These are phyloP conservation scores for Epichloe scottii DNA, from an alignment of 2,329 filamentous ascomycete genomes.

Conservation along the genomic window DNA sequence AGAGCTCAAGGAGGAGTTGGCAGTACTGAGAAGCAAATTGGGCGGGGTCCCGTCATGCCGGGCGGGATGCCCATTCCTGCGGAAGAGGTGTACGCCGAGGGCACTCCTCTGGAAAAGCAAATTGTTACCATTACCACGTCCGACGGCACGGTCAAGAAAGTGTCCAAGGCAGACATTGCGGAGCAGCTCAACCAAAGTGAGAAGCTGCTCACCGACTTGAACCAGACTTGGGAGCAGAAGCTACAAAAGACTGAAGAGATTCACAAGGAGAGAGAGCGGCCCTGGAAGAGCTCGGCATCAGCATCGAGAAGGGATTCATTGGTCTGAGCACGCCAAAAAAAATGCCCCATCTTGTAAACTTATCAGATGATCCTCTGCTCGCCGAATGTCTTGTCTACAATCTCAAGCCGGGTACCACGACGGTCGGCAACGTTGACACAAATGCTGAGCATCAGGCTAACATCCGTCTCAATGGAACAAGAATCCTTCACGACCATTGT, in stretches of 20 bases:
- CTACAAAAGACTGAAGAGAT: constrained; percentile 90
- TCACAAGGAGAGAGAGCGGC: constrained; percentile 94
- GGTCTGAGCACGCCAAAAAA: constrained; percentile 94
- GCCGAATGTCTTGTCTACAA: constrained; percentile 98
- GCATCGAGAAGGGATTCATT: constrained; percentile 96
- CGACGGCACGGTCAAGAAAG: constrained; percentile 82
- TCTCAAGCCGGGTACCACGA: constrained; percentile 86
- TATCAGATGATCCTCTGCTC: constrained; percentile 86
- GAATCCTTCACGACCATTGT: constrained; percentile 87
- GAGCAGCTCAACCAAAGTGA: constrained; percentile 94
- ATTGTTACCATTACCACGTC: constrained; percentile 85
- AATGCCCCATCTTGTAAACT: constrained; percentile 96
- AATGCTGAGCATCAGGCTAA: constrained; percentile 65
- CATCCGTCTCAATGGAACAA: constrained; percentile 85
- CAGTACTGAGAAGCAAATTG: constrained; percentile 75
- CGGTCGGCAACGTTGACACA: constrained; percentile 86
- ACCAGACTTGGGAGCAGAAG: constrained; percentile 98
- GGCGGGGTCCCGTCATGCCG: constrained; percentile 39
- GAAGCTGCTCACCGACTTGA: constrained; percentile 88
- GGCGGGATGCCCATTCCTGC: constrained; percentile 39
- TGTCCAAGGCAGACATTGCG: constrained; percentile 95
- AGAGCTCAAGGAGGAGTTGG: constrained; percentile 89
- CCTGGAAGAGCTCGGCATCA: constrained; percentile 92
- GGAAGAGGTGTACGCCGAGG: constrained; percentile 81
- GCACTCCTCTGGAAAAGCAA: constrained; percentile 86